Base-by-base conservation (phyloP, 352 stramenopile species). In the Phytopythium litorale region DNA sequence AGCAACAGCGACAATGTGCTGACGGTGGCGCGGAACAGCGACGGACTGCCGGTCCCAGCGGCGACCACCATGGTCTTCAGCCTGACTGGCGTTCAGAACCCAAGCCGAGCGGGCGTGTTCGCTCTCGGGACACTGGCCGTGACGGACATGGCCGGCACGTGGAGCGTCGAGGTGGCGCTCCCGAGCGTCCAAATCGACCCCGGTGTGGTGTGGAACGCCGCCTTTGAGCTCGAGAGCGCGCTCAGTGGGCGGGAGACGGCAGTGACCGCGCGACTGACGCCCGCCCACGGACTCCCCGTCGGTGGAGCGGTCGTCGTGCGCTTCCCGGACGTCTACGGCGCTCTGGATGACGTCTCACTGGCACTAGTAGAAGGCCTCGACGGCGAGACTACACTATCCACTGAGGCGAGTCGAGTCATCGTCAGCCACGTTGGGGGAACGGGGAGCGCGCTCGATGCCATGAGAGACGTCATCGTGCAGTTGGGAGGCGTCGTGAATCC, bases 311-410 rank as follows among this genome's bases (percentile, higher is more conserved):
- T 90, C 16, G 46, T 71, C 51, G 46, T 92, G 35, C 67, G 75
- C 57, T 54, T 92, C n/a, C 79, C 82, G 15, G 68, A 59, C 33
- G 52, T 84, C n/a, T 91, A 87, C 57, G 61, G 65, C 3, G 64
- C 70, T 0, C 57, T 79, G 42, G 38, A 42, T 7, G 42, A 51
- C 40, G 62, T 63, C 13, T 63, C 57, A 8, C 54, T 84, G 49
- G 66, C 50, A 38, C 66, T 11, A 49, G 43, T 73, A 40, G 32
- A 51, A 25, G 76, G 76, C 12, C 23, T 81, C 23, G 58, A 78
- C 49, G 76, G 76, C 2, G 19, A 60, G 1, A 58, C 72, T n/a
- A 53, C 32, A 11, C 15, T 84, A 18, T 49, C 35, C 4, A 60
- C 64, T 18, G 51, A 28, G 7, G 52, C 58, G 42, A 82, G 71